These are phyloP conservation scores for Ophiobolus disseminans DNA, from an alignment of 2,329 filamentous ascomycete species.

Conservation along the genomic window DNA sequence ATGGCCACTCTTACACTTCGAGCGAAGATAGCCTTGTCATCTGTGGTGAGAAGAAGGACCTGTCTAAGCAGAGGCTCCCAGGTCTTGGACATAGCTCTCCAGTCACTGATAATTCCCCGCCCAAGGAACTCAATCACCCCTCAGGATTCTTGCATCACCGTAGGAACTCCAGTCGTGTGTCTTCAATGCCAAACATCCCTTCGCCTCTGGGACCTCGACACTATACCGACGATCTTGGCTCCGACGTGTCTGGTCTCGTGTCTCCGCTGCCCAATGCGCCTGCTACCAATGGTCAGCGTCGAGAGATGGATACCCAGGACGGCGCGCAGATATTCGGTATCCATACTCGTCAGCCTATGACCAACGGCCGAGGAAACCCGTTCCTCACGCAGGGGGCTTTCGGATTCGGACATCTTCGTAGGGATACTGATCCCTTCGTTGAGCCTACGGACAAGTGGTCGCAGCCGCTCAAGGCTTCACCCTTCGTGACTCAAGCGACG, in stretches of 20 bases:
- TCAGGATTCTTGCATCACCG: neutral
- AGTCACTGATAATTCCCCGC: neutral
- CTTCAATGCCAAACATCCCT: constrained; percentile 1
- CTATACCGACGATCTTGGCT: neutral
- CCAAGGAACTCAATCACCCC: constrained; percentile 1
- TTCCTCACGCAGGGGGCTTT: neutral
- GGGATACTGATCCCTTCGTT: constrained; percentile 14
- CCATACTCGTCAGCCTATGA: constrained; percentile 2
- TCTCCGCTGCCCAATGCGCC: neutral
- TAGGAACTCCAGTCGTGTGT: neutral
- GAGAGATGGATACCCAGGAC: neutral
- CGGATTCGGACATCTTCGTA: constrained; percentile 3
- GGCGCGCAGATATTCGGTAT: neutral
- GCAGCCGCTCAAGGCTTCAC: neutral
- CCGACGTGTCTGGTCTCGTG: neutral
- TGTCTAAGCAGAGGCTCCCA: neutral
- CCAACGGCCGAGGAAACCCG: neutral
- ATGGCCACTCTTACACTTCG: neutral
- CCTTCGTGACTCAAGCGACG: neutral
- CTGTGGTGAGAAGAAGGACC: neutral
- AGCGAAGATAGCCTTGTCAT: neutral
- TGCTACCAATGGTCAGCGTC: neutral
- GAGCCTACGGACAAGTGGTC: neutral
- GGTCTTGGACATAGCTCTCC: neutral
- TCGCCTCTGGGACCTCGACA: neutral